Evolutionary conservation across 179 eudicot species (phyloP).

Genomic region (Sideroxylon spinosum): DNA sequence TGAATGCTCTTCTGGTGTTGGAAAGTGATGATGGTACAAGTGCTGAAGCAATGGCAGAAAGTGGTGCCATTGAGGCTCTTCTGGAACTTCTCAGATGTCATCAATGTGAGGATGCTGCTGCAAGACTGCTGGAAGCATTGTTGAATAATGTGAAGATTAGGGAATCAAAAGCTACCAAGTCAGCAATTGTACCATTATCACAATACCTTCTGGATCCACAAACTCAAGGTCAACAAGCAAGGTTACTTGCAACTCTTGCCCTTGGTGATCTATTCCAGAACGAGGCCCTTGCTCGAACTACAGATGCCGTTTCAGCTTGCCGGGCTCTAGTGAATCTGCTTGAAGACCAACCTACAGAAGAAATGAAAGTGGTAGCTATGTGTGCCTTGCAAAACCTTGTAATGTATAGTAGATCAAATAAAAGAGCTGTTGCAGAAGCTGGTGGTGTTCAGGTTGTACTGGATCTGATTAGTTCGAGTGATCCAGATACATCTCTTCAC

Average conservation of each 20-base stretch:
- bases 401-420: slow-evolving; percentile 83
- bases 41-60: slow-evolving; percentile 95
- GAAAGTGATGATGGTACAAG: slow-evolving; percentile 91
- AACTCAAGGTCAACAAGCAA: slow-evolving; percentile 93
- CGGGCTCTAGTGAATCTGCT: slow-evolving; percentile 87
- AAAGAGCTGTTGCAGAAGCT: slow-evolving; percentile 98
- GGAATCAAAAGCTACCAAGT: slow-evolving; percentile 73
- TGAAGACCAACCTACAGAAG: slow-evolving; percentile 99
- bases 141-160: slow-evolving; percentile 87
- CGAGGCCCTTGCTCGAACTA: slow-evolving; percentile 79
- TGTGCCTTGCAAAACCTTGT: slow-evolving; percentile 98
- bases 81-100: slow-evolving; percentile 87
- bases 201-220: slow-evolving; percentile 97
- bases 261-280: slow-evolving; percentile 98
- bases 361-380: slow-evolving; percentile 96
- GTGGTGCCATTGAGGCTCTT: slow-evolving; percentile 98
- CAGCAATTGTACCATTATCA: slow-evolving; percentile 80
- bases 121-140: slow-evolving; percentile 85
- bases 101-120: slow-evolving; percentile 89
- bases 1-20: slow-evolving; percentile 89
- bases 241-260: slow-evolving; percentile 84
- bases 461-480: slow-evolving; percentile 88
- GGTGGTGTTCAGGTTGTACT: slow-evolving; percentile 93
- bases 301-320: slow-evolving; percentile 94
- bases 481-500: slow-evolving; percentile 87